These are phyloP conservation scores for Amylostereum areolatum DNA, from an alignment of 1,284 basidiomycete genomes.

Conservation along the genomic window DNA sequence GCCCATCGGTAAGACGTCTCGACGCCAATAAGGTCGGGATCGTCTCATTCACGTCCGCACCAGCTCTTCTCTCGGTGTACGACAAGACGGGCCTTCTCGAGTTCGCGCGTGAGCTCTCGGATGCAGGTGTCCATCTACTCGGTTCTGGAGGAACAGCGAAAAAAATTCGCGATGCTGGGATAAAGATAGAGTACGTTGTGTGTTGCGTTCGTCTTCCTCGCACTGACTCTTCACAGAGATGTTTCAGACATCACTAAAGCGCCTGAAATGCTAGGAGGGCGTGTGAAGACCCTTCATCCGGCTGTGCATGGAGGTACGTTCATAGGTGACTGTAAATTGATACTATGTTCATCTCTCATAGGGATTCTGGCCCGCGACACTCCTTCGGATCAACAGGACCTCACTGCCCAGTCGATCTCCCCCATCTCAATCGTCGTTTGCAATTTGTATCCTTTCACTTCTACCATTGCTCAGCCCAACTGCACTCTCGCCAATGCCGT, in stretches of 20 bases:
- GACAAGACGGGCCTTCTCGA: constrained; percentile 93
- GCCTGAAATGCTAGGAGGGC: constrained; percentile 98
- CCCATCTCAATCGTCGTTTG: constrained; percentile 95
- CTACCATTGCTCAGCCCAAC: constrained; percentile 83
- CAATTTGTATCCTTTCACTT: constrained; percentile 97
- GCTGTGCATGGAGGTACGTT: constrained; percentile 92
- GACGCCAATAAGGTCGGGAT: constrained; percentile 1
- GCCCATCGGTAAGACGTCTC: constrained; percentile 27
- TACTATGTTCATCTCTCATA: constrained; percentile 21
- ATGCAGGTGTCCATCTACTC: constrained; percentile 81
- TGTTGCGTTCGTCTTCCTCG: not conserved
- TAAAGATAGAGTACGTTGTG: constrained; percentile 79
- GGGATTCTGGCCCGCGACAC: constrained; percentile 89
- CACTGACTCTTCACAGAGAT: constrained; percentile 54
- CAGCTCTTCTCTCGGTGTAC: constrained; percentile 93
- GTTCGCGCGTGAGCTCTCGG: constrained; percentile 79
- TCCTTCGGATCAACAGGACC: constrained; percentile 80
- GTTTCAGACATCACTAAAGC: constrained; percentile 98
- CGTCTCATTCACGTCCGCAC: constrained; percentile 3
- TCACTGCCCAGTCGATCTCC: constrained; percentile 76
- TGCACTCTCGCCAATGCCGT: constrained; percentile 91
- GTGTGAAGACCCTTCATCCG: constrained; percentile 99
- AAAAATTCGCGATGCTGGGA: constrained; percentile 91
- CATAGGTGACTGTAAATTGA: not conserved
- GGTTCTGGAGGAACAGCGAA: constrained; percentile 98